Percentiles rank a stretch among this genome's conserved stretches.
These are phyloP conservation scores for Solanum hybrid DNA, from an alignment of 305 asterid species.

Conservation along the genomic window DNA sequence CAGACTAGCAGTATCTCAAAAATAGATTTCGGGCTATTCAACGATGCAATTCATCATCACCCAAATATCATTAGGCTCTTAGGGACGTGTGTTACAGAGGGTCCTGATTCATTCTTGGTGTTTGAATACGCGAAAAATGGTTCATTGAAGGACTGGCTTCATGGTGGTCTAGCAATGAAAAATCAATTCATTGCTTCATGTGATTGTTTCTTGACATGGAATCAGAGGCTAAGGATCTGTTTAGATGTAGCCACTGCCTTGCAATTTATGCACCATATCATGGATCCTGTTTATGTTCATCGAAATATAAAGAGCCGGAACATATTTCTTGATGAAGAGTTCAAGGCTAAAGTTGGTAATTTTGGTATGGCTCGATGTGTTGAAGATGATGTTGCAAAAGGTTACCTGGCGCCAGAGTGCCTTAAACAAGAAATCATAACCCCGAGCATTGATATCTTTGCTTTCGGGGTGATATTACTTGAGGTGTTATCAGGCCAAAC, in stretches of 20 bases:
- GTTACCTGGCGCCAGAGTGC: constrained; percentile 56
- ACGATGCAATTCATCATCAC: constrained; percentile 36
- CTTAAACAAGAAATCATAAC: constrained; percentile 15
- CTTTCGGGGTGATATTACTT: constrained; percentile 59
- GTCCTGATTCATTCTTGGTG: constrained; percentile 44
- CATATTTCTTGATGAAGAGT: constrained; percentile 59
- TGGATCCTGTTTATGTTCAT: constrained; percentile 60
- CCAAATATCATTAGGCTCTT: constrained; percentile 43
- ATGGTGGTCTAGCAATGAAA: constrained; percentile 76
- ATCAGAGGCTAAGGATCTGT: constrained; percentile 55
- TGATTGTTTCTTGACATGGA: constrained; percentile 69
- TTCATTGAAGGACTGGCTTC: constrained; percentile 77
- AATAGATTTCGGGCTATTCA: constrained; percentile 33
- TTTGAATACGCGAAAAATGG: constrained; percentile 69
- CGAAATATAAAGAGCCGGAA: constrained; percentile 49
- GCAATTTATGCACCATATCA: constrained; percentile 69
- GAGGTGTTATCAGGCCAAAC: constrained; percentile 65
- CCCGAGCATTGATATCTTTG: constrained; percentile 45
- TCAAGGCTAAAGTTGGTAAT: constrained; percentile 60
- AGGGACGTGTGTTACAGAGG: constrained; percentile 42
- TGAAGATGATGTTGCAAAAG: constrained; percentile 26
- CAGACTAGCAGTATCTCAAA: constrained; percentile 22
- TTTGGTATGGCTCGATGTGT: constrained; percentile 53
- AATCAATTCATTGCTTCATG: constrained; percentile 80
- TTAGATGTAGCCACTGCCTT: constrained; percentile 58